Base-by-base conservation (phyloP, 1,139 yeast species). In the Pichiaceae sp. region DNA sequence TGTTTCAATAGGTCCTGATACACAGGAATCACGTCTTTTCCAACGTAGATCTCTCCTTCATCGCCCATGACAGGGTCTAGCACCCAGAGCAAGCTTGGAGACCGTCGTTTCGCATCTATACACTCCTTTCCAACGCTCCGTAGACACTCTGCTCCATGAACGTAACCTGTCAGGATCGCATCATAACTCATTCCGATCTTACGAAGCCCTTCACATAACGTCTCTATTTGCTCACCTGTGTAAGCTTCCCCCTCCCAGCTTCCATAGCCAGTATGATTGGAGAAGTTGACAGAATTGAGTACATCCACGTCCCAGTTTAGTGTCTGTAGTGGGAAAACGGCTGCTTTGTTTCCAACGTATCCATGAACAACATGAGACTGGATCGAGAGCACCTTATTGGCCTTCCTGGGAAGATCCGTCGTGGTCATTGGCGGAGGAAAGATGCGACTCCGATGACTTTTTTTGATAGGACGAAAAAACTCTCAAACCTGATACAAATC, bases 41-140 rank as follows among this genome's bases (percentile, higher is more conserved):
- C 72, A 9, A 91, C 96, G 52, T 91, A 91, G 20, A 89, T 56
- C 41, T 69, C 70, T 2, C 95, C 95, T 47, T 85, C 79, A 57
- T 91, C 98, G 12, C 98, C 98, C 70, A 91, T 70, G 2, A 91
- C 96, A 1, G 98, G 97, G 54, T 91, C 98, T 43, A 87, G 57
- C 11, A 87, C 63, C 78, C 93, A 82, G 46, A 57, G 29, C 4
- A 62, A 48, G 1, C 35, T 21, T 11, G 50, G 46, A 4, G 52
- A 42, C 2, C 38, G 41, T 3, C 42, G 42, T 29, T 53, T 50
- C 31, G 50, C 42, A 19, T 46, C 53, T 24, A 42, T 55, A 54
- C 60, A 50, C 30, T 75, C 67, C 17, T 62, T 56, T 32, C 70
- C 70, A 1, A 78, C 70, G 1, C 68, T 67, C 33, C 57, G 52